Evolutionary conservation across 768 basidiomycete genomes (phyloP).

Genomic region (Collybiopsis luxurians): DNA sequence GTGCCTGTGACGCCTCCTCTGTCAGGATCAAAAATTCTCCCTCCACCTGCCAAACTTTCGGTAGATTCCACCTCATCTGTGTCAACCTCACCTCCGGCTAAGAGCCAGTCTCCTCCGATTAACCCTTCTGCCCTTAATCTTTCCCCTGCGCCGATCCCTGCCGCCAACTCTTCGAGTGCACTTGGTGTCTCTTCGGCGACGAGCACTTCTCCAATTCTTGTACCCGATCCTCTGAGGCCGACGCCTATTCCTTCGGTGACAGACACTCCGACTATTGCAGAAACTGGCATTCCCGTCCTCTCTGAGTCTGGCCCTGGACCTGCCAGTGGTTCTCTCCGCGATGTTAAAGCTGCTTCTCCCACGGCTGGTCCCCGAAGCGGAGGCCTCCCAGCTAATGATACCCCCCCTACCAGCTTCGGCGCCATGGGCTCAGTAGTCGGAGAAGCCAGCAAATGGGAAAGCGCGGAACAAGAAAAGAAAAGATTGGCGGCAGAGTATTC

Average conservation of each 20-base stretch:
- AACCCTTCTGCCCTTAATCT: constrained; percentile 33
- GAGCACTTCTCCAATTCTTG: constrained; percentile 17
- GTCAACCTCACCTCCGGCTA: constrained; percentile 17
- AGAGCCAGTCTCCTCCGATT: constrained; percentile 16
- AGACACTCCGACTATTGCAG: constrained; percentile 61
- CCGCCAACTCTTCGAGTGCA: neutral
- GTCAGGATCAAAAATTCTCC: constrained; percentile 17
- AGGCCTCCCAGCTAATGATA: constrained; percentile 22
- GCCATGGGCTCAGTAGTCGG: constrained; percentile 19
- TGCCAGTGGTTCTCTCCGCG: constrained; percentile 58
- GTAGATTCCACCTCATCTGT: constrained; percentile 5
- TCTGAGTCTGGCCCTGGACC: constrained; percentile 63
- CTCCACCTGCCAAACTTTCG: constrained; percentile 11
- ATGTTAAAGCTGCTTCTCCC: constrained; percentile 40
- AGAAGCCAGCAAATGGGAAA: constrained; percentile 32
- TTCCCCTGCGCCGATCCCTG: constrained; percentile 36
- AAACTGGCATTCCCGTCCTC: constrained; percentile 71
- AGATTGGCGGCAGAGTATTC: constrained; percentile 42
- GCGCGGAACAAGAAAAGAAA: constrained; percentile 66
- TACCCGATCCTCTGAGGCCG: constrained; percentile 28
- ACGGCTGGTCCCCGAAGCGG: constrained; percentile 32
- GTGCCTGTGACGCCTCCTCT: constrained; percentile 44
- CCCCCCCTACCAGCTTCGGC: constrained; percentile 27
- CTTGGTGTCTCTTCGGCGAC: constrained; percentile 13
- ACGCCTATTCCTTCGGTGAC: constrained; percentile 25